A percentile compares a stretch with the other conserved stretches of the same genome.
phyloP scores from a whole-genome alignment of 2,329 filamentous ascomycete species.

The Alternaria consortialis region DNA sequence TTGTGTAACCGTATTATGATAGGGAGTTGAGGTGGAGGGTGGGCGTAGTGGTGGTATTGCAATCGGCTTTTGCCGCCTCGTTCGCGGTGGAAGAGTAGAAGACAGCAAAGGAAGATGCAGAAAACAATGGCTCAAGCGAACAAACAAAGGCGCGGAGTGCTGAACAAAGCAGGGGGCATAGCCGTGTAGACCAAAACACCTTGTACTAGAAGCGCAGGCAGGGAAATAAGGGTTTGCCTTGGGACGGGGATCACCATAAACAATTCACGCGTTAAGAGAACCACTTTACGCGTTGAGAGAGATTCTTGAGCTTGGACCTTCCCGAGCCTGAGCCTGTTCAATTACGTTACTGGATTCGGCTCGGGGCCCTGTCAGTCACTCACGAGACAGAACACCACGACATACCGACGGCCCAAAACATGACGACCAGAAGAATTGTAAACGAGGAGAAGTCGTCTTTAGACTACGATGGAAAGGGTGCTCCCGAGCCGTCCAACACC shows the following conservation, averaged over 20 bases:
- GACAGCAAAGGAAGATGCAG: slow-evolving; percentile 9
- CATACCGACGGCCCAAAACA: slow-evolving; percentile 46
- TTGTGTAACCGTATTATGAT: slow-evolving; percentile 24
- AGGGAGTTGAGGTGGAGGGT: not conserved
- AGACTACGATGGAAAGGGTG: slow-evolving; percentile 45
- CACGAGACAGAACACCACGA: slow-evolving; percentile 8
- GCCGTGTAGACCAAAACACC: not conserved
- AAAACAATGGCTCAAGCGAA: slow-evolving; percentile 6
- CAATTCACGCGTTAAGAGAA: slow-evolving; percentile 17
- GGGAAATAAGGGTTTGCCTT: slow-evolving; percentile 12
- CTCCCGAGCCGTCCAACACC: slow-evolving; percentile 70
- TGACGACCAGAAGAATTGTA: slow-evolving; percentile 75
- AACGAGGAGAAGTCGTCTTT: slow-evolving; percentile 72
- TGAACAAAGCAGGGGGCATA: slow-evolving; percentile 27
- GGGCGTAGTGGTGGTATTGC: not conserved
- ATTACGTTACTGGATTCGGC: slow-evolving; percentile 29
- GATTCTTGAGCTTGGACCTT: slow-evolving; percentile 23
- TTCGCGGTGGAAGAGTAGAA: slow-evolving; percentile 3
- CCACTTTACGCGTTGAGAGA: slow-evolving; percentile 20
- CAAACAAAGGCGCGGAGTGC: slow-evolving; percentile 23
- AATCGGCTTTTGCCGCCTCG: slow-evolving; percentile 9
- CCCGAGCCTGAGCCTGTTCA: slow-evolving; percentile 1
- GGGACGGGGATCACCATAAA: slow-evolving; percentile 27
- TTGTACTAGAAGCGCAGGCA: slow-evolving; percentile 1
- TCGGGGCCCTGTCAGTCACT: not conserved